Conservation (phyloP, 1,284 basidiomycete genomes). For the Sporisorium reilianum region DNA sequence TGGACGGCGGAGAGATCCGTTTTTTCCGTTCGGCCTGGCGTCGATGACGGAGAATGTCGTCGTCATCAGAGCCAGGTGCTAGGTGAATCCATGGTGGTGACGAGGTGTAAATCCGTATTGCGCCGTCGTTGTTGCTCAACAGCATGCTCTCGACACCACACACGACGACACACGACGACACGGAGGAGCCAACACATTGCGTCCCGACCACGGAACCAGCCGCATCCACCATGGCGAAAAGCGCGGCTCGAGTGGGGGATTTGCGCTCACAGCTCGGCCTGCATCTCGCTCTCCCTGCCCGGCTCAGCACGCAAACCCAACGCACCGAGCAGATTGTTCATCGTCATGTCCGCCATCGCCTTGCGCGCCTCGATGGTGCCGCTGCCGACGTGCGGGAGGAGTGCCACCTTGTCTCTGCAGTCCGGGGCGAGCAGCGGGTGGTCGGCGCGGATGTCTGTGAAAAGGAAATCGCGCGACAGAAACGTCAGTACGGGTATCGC, state of each 20-base stretch:
- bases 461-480: neutral
- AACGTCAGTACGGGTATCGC: constrained; percentile 8
- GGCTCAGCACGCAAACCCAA: constrained; percentile 40
- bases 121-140: no score
- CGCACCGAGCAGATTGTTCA: constrained; percentile 56
- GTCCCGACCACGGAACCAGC: no score
- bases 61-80: no score
- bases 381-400: constrained; percentile 90
- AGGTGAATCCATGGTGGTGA: no score
- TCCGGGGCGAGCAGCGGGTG: constrained; percentile 78
- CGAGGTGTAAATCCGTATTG: no score
- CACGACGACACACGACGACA: no score
- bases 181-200: no score
- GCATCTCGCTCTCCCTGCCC: constrained; percentile 41
- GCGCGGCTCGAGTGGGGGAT: constrained; percentile 1
- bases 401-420: constrained; percentile 74
- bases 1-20: no score
- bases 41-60: no score
- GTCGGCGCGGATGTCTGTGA: constrained; percentile 74
- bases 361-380: constrained; percentile 86
- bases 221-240: neutral
- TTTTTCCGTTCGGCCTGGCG: no score
- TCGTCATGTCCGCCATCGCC: constrained; percentile 77
- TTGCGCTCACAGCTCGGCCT: constrained; percentile 47
- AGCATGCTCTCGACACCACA: no score